A percentile compares a stretch with the other conserved stretches of the same genome.
Evolutionary conservation across 108 stramenopile species (phyloP).

Genomic region (Chaetoceros tenuissimus): DNA sequence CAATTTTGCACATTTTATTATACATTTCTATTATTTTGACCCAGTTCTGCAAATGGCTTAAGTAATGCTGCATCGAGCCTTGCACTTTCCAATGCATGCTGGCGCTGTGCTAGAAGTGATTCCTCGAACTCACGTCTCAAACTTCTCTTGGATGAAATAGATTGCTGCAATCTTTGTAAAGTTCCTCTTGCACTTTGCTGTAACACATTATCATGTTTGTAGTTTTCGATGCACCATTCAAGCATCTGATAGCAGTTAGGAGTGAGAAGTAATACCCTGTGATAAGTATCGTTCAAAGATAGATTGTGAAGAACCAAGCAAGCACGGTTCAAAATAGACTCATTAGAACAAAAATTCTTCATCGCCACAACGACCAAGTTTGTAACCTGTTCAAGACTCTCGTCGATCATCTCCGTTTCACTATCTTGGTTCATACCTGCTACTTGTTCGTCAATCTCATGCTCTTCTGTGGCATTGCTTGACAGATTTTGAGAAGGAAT

Average conservation of each 20-base stretch:
- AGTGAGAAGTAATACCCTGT: conserved; percentile 66
- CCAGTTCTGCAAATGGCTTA: too few species aligned
- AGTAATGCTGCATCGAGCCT: too few species aligned
- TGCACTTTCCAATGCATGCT: neutral
- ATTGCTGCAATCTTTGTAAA: conserved; percentile 60
- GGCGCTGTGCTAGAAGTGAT: neutral
- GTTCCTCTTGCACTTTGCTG: conserved; percentile 81
- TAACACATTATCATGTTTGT: conserved; percentile 71
- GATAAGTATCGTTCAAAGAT: conserved; percentile 70
- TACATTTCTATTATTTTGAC: too few species aligned
- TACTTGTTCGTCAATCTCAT: conserved; percentile 32
- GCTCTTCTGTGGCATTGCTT: conserved; percentile 12
- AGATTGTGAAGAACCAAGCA: conserved; percentile 91
- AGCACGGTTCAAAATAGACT: conserved; percentile 84
- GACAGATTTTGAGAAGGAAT: conserved; percentile 55
- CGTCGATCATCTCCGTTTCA: conserved; percentile 75
- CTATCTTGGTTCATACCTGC: conserved; percentile 29
- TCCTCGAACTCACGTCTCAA: neutral
- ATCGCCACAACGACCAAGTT: conserved; percentile 77
- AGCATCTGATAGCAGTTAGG: conserved; percentile 80
- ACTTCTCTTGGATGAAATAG: conserved; percentile 6
- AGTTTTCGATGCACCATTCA: conserved; percentile 81
- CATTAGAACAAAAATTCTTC: conserved; percentile 83
- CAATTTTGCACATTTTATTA: too few species aligned
- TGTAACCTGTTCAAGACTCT: conserved; percentile 51